Evolutionary conservation across 306 rosid genomes (phyloP), one percentile per base, ranked within the genome.

Genomic region (Adenanthera pavonina): DNA sequence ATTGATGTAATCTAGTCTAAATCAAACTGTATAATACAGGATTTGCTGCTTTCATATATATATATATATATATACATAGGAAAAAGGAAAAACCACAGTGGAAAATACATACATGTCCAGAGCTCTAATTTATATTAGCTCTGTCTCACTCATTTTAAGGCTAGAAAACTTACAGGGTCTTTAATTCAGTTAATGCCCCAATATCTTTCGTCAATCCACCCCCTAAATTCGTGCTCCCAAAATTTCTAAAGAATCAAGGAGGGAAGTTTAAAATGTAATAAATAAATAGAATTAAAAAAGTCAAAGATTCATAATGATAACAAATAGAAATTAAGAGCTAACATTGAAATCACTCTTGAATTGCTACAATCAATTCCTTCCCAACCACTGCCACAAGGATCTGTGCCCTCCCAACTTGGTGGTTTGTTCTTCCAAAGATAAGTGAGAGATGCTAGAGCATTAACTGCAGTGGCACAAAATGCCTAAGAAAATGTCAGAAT

Each of bases 131-230:
- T 30, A 41, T 6, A 10, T 30, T 25, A 60, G 67, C 17, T 60
- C n/a, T 61, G 8, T 77, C 15, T 62, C 36, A 53, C 43, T 46
- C 41, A 75, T 46, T 53, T 8, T 75, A 40, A 7, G 48, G 76
- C 33, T 33, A 65, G 76, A 82, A 80, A 72, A 77, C 84, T n/a
- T 88, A 92, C 97, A 92, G 20, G 35, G 78, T 81, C 0, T 7
- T 53, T 61, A 92, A 79, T 83, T 89, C 89, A 10, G 94, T 6
- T 69, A 92, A 80, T 79, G 62, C 73, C 17, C 72, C 67, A 51
- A 90, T 83, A 62, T 79, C 91, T 11, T 84, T 85, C 12, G 94
- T 74, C 11, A 92, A 74, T 13, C 46, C 60, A 38, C 97, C 94
- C 35, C 0, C 44, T 79, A 92, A 40, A 52, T 61, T 77, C 84